phyloP scores from a whole-genome alignment of 495 filamentous ascomycete genomes.

The Lophiotrema nucula region DNA sequence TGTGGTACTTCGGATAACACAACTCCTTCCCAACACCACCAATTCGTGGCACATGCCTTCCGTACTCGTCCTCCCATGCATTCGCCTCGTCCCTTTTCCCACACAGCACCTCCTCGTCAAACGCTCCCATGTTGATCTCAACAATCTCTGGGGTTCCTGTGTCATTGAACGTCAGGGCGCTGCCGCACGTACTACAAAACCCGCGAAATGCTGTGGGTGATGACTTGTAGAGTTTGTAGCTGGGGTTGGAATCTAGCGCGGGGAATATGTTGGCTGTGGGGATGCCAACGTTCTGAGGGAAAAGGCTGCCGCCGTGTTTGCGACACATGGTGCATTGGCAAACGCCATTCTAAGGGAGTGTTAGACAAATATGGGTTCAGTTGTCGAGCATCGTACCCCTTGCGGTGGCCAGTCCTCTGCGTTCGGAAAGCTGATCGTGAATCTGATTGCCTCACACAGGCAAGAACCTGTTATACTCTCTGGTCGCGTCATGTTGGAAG shows the following conservation, averaged over 20 bases:
- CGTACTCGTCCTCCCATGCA: slow-evolving; percentile 34
- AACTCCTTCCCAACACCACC: slow-evolving; percentile 28
- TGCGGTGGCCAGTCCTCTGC: slow-evolving; percentile 40
- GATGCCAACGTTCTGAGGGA: slow-evolving; percentile 37
- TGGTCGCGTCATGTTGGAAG: slow-evolving; percentile 16
- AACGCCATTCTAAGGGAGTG: slow-evolving; percentile 30
- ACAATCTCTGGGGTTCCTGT: slow-evolving; percentile 23
- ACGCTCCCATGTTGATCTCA: slow-evolving; percentile 37
- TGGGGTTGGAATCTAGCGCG: slow-evolving; percentile 26
- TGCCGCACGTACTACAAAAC: slow-evolving; percentile 39
- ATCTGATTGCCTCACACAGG: slow-evolving; percentile 45
- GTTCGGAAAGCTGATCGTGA: slow-evolving; percentile 40
- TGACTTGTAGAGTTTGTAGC: slow-evolving; percentile 33
- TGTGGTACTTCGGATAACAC: slow-evolving; percentile 22
- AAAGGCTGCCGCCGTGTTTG: slow-evolving; percentile 42
- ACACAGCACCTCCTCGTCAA: slow-evolving; percentile 42
- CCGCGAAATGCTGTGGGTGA: slow-evolving; percentile 22
- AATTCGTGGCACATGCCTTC: slow-evolving; percentile 24
- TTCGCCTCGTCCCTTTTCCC: slow-evolving; percentile 30
- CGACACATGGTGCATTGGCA: slow-evolving; percentile 51
- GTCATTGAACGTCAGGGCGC: slow-evolving; percentile 31
- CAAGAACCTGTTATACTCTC: slow-evolving; percentile 44
- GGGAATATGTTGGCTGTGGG: slow-evolving; percentile 31
- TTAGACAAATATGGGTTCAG: no score
- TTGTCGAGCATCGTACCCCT: slow-evolving; percentile 11